Evolutionary conservation across 2,329 filamentous ascomycete genomes (phyloP).

Genomic region (Aspergillus texensis): DNA sequence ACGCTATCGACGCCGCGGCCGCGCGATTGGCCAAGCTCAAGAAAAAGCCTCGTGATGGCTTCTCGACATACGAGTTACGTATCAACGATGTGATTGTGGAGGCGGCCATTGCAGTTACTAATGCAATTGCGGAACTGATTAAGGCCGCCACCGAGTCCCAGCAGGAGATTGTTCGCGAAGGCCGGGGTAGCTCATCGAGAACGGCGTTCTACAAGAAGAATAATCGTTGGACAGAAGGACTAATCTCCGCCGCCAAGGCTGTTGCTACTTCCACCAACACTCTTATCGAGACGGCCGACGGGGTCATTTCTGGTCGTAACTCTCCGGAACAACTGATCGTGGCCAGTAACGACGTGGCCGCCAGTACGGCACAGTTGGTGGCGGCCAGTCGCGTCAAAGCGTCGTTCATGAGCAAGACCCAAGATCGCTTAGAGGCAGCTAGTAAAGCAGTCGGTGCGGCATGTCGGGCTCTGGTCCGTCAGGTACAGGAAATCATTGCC

Average conservation of each 20-base stretch:
- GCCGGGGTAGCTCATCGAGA: conserved; percentile 80
- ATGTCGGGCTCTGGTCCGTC: conserved; percentile 82
- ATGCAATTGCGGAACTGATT: conserved; percentile 90
- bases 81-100: conserved; percentile 95
- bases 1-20: conserved; percentile 90
- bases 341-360: conserved; percentile 94
- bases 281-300: conserved; percentile 96
- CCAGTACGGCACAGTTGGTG: conserved; percentile 93
- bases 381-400: conserved; percentile 96
- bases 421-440: conserved; percentile 86
- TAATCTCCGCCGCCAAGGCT: conserved; percentile 96
- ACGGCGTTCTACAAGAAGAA: conserved; percentile 99
- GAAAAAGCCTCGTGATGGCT: conserved; percentile 95
- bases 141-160: conserved; percentile 91
- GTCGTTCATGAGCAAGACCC: conserved; percentile 95
- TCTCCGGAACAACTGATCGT: conserved; percentile 97
- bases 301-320: conserved; percentile 88
- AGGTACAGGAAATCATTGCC: conserved; percentile 93
- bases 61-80: conserved; percentile 92
- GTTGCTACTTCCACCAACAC: conserved; percentile 92
- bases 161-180: conserved; percentile 93
- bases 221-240: conserved; percentile 97
- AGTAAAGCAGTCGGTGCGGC: conserved; percentile 91
- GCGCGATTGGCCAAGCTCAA: conserved; percentile 86
- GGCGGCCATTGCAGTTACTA: conserved; percentile 89